These are phyloP conservation scores for Fusarium azukiicola DNA, from an alignment of 2,329 filamentous ascomycete genomes.

Conservation along the genomic window DNA sequence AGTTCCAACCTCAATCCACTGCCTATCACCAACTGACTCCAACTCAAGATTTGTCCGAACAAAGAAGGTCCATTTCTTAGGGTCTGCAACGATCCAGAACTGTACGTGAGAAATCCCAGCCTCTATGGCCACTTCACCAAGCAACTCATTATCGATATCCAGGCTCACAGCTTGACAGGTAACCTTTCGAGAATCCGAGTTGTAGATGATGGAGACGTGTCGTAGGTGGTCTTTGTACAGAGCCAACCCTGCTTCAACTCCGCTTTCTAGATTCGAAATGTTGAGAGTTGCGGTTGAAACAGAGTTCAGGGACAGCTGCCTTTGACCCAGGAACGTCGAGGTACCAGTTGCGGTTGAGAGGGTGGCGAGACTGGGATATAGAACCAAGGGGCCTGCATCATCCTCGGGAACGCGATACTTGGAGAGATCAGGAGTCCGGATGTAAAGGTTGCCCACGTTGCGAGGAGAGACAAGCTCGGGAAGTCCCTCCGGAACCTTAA, in stretches of 20 bases:
- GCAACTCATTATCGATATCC: slow-evolving; percentile 5
- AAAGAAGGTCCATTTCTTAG: slow-evolving; percentile 30
- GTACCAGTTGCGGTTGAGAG: slow-evolving; percentile 30
- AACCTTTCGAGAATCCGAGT: neutral
- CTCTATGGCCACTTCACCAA: neutral
- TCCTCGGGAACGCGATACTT: slow-evolving; percentile 21
- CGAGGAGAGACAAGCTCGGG: neutral
- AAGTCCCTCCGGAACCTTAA: neutral
- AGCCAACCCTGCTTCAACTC: slow-evolving; percentile 26
- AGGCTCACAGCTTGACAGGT: slow-evolving; percentile 9
- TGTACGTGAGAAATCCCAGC: neutral
- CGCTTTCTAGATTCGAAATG: neutral
- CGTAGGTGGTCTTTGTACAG: slow-evolving; percentile 39
- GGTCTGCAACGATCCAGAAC: slow-evolving; percentile 21
- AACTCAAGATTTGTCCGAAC: neutral
- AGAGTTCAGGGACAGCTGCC: slow-evolving; percentile 31
- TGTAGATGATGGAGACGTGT: slow-evolving; percentile 28
- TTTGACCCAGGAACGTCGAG: slow-evolving; percentile 26
- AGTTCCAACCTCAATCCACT: slow-evolving; percentile 34
- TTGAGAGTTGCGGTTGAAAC: slow-evolving; percentile 28
- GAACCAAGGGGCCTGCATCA: neutral
- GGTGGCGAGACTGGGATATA: slow-evolving; percentile 12
- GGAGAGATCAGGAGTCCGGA: slow-evolving; percentile 29
- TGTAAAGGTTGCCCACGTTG: slow-evolving; percentile 26
- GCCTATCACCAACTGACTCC: neutral